Conservation (phyloP, 345 rosid genomes). For the Euphorbia pulcherrima region DNA sequence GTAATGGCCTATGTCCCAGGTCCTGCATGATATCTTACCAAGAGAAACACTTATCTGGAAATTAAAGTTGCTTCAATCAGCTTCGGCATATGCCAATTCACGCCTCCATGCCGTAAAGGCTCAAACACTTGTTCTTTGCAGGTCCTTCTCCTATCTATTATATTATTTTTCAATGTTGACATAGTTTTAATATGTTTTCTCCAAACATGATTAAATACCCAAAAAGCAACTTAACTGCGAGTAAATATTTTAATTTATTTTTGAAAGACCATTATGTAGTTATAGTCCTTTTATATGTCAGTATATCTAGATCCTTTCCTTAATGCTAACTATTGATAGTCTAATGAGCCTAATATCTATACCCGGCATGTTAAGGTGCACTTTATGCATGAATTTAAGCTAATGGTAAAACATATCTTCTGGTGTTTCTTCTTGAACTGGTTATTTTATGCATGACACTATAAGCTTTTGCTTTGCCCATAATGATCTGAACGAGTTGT, state of each 20-base stretch:
- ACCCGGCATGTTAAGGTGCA: not conserved
- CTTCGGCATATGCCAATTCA: conserved; percentile 56
- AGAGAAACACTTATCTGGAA: conserved; percentile 75
- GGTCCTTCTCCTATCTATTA: conserved; percentile 33
- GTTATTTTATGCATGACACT: not conserved
- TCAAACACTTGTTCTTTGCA: conserved; percentile 56
- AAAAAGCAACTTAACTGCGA: not conserved
- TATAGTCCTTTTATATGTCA: not conserved
- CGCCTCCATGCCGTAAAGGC: conserved; percentile 70
- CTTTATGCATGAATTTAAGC: not conserved
- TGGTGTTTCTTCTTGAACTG: conserved; percentile 5
- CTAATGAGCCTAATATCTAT: not conserved
- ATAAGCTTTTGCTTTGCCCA: not conserved
- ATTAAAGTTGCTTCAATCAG: conserved; percentile 61
- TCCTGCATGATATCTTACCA: conserved; percentile 51
- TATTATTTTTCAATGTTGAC: not conserved
- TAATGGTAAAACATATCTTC: not conserved
- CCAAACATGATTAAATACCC: not conserved
- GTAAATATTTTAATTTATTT: not conserved
- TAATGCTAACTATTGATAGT: not conserved
- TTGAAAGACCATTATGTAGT: not conserved
- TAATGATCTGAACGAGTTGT: conserved; percentile 3
- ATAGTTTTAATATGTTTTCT: not conserved
- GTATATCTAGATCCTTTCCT: not conserved
- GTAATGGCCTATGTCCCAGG: conserved; percentile 41